Evolutionary conservation across 352 stramenopile genomes (phyloP), one percentile per base, ranked within the genome.

Genomic region (Phytophthora crassamura): DNA sequence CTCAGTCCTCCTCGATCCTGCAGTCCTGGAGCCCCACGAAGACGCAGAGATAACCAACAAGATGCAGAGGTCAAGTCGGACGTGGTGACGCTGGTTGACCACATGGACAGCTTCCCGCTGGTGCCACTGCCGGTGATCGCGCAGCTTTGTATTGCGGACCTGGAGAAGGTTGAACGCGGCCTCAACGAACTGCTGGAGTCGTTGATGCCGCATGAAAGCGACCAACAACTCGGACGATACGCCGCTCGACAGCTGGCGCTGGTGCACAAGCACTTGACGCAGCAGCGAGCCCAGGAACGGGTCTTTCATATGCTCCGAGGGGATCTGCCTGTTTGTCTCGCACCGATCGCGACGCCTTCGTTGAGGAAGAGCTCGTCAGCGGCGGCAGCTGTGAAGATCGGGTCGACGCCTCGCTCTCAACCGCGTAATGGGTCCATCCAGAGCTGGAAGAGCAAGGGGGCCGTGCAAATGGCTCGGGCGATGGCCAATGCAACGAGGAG

Each of bases 31-130:
- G 40, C 34, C 16, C 52, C 28, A 45, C 7, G 18, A 11, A 40
- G 48, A 12, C 12, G 16, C 12, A 33, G 48, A 34, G 33, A 56
- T 34, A 22, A 43, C 33, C 14, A 33, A 45, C 48, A 56, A 34
- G 8, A 43, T n/a, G 32, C 34, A 18, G 20, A 56, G 48, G 10
- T 15, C 48, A 12, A 55, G 57, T 32, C 30, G 3, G 47, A 70
- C 8, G 8, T 34, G 18, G 22, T 57, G 43, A 77, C 62, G 33
- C 54, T 90, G 5, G 32, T 39, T 1, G 79, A 85, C 15, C 72
- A 84, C 60, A 86, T 84, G 72, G 84, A 89, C 38, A 87, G 78
- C 71, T 91, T 90, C 36, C 81, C 83, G 6, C 66, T 91, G 28
- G 72, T 91, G 20, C 84, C 82, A 28, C 43, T 93, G 18, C 50